Conservation (phyloP, 2,329 filamentous ascomycete species). For the Lasiodiplodia sp. region DNA sequence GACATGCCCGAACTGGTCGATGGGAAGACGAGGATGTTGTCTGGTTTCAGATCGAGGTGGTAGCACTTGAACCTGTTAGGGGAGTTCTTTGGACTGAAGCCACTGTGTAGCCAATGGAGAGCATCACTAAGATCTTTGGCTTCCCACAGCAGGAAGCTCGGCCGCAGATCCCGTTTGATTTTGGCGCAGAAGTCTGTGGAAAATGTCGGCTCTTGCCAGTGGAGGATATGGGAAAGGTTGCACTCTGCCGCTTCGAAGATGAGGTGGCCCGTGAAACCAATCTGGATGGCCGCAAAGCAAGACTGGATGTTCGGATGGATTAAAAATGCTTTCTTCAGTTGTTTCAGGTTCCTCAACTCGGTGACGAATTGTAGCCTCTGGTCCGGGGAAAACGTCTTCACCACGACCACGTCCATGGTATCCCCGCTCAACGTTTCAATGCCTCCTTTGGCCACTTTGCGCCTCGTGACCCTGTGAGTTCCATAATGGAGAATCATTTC, state of each 20-base stretch:
- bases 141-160: constrained; percentile 17
- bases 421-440: background rate
- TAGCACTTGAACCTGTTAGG: constrained; percentile 4
- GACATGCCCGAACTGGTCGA: background rate
- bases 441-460: background rate
- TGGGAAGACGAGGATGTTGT: constrained; percentile 13
- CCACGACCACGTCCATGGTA: background rate
- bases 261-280: constrained; percentile 2
- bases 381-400: constrained; percentile 4
- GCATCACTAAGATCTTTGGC: constrained; percentile 2
- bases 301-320: constrained; percentile 5
- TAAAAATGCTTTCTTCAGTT: background rate
- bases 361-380: background rate
- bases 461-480: background rate
- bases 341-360: constrained; percentile 3
- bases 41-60: constrained; percentile 12
- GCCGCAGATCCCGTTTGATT: background rate
- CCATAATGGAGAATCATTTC: background rate
- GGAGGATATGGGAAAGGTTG: constrained; percentile 13
- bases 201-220: background rate
- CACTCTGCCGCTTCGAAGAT: constrained; percentile 14
- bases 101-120: constrained; percentile 5
- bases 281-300: constrained; percentile 13
- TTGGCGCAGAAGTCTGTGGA: background rate
- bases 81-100: constrained; percentile 5